phyloP scores from a whole-genome alignment of 345 rosid species.

The Pelargonium nanum region DNA sequence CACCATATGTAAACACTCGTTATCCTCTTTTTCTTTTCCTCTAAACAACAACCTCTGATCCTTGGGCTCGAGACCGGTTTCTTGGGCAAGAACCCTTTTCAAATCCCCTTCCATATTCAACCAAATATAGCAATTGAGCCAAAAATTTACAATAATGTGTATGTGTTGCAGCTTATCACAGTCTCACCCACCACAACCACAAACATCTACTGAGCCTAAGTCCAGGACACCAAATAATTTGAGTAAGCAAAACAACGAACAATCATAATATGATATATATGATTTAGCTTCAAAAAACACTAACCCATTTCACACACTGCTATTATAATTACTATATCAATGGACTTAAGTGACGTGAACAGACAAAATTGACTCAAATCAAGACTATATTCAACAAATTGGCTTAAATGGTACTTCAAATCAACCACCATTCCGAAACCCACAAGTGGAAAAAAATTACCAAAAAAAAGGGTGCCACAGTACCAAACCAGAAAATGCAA shows the following conservation, averaged over 20 bases:
- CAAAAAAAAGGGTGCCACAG: too few relatives aligned
- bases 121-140: conserved; percentile 7
- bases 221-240: neutral
- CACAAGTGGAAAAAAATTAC: neutral
- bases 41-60: conserved; percentile 42
- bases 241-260: neutral
- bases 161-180: conserved; percentile 4
- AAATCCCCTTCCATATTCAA: conserved; percentile 31
- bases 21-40: conserved; percentile 45
- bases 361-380: neutral
- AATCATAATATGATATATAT: neutral
- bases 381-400: neutral
- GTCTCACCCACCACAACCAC: neutral
- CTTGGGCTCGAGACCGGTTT: conserved; percentile 35
- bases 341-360: too few relatives aligned
- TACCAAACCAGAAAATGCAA: too few relatives aligned
- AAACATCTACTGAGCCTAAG: too few relatives aligned
- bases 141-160: neutral
- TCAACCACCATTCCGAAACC: conserved; percentile 6
- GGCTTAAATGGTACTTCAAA: neutral
- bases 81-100: conserved; percentile 29
- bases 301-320: neutral
- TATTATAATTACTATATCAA: too few relatives aligned
- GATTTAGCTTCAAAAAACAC: neutral
- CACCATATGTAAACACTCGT: conserved; percentile 38